These are phyloP conservation scores for Globisporangium apiculatum DNA, from an alignment of 352 stramenopile species.

Conservation along the genomic window DNA sequence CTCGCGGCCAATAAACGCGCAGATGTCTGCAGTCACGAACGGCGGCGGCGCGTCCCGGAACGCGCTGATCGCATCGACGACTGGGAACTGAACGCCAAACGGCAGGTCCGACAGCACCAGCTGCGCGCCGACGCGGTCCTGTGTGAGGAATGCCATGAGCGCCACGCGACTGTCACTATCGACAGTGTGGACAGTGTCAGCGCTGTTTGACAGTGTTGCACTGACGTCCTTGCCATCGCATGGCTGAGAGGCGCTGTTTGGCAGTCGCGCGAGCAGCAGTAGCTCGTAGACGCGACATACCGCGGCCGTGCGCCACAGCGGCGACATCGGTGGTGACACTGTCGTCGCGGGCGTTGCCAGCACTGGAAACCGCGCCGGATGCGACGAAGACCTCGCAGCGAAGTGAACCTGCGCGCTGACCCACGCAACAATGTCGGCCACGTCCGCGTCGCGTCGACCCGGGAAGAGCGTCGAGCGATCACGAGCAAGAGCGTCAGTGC, in stretches of 20 bases:
- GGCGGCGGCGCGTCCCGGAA: conserved; percentile 54
- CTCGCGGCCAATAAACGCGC: conserved; percentile 46
- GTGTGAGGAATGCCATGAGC: conserved; percentile 45
- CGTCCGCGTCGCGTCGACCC: background rate
- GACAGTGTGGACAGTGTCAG: background rate
- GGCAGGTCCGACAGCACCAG: conserved; percentile 54
- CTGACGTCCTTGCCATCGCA: too few species aligned
- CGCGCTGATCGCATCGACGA: conserved; percentile 45
- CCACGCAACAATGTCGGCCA: background rate
- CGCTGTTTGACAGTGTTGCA: background rate
- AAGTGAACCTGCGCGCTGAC: background rate
- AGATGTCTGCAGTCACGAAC: conserved; percentile 49
- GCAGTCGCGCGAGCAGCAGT: conserved; percentile 3
- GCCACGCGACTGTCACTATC: conserved; percentile 13
- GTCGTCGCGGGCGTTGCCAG: background rate
- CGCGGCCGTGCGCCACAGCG: conserved; percentile 24
- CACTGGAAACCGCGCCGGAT: too few species aligned
- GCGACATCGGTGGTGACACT: background rate
- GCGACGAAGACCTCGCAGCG: too few species aligned
- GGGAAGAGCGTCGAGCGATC: background rate
- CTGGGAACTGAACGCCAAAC: conserved; percentile 44
- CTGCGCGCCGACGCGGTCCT: conserved; percentile 18
- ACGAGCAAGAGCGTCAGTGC: too few species aligned
- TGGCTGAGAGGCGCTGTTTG: too few species aligned
- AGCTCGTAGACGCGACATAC: conserved; percentile 40